Base-by-base conservation (phyloP, 208 protist species). In the Leishmania lainsoni region DNA sequence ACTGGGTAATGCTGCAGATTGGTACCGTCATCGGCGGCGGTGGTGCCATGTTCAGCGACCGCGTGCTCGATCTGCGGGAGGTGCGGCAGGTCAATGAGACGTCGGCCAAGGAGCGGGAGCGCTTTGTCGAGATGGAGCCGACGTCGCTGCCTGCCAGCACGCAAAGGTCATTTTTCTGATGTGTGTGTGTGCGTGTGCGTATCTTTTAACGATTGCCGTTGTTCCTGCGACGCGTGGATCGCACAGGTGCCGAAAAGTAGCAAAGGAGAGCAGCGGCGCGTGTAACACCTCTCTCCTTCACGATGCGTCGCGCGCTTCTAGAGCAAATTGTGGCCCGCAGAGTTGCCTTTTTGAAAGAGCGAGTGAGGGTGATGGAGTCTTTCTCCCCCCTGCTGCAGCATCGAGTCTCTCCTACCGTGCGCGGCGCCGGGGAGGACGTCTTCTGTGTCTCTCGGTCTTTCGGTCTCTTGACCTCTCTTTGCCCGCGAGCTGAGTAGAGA, bases 1-100 rank as follows among this genome's bases (percentile, higher is more conserved):
- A 94, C 78, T 96, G 93, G 91, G 32, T 59, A 17, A 76, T 89
- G 10, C 88, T 95, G 86, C 79, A 86, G 65, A 76, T 89, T 3
- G 93, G 93, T 58, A 85, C 76, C 20, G 70, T 81, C 29, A 78
- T 87, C 35, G 75, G 78, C 39, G 86, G 88, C 32, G 88, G 91
- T 22, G 82, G 89, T 48, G 81, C 85, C 22, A n/a, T 91, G 35
- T 94, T 94, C 75, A 85, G 70, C 12, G 87, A 92, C 39, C 80
- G 87, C 17, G 63, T 93, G 56, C 73, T 84, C 48, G 80, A 91
- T 63, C 69, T 89, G 63, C 51, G 76, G 26, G 52, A 87, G 52
- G 78, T 89, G 22, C 72, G 63, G 29, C 69, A 70, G 12, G 71
- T 45, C 26, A 72, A 26, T 9, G 39, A 12, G 14, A 80, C 80